Evolutionary conservation across 805 yeast species (phyloP), one percentile per base, ranked within the genome.

Genomic region (Dipodascopsis uninucleata): DNA sequence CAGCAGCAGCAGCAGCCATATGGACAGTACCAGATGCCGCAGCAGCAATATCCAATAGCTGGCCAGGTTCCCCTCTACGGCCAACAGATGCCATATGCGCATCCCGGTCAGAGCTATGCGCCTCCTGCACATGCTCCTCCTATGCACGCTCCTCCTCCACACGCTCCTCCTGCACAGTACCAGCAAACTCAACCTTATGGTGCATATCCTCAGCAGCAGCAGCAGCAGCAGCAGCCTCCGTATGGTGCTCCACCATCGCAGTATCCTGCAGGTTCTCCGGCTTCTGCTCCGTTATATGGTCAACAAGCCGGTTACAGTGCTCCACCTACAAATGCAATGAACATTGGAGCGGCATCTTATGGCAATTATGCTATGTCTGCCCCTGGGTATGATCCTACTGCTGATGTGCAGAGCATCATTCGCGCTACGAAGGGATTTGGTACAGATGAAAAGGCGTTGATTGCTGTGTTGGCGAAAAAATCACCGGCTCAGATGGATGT

Each of bases 361-460:
- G 36, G 28, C 16, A 20, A 17, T 6, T 31, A 33, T n/a, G 16
- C 12, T 17, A 12, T 6, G 8, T 31, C 25, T 18, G 47, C 35
- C n/a, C 47, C 53, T n/a, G 3, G 21, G 29, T 55, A 55, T 41
- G 40, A 55, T 28, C 58, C 58, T 6, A 18, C 39, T 3, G 12
- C 31, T 25, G 58, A 55, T 31, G 49, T 49, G 16, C 41, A 52
- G 9, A 35, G 42, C 12, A 33, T 55, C 18, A 43, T 51, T 33
- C 34, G 39, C 7, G 58, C 58, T 14, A 55, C 55, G 8, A 55
- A 55, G 25, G 58, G 58, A 23, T 48, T 56, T 46, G 58, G 58
- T 16, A 55, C 58, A 4, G 58, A 55, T 37, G 58, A 55, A 33
- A 40, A 45, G 33, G 40, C 48, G 8, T 35, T 55, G 20, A 38